These are phyloP conservation scores for Zygoascus hellenicus DNA, from an alignment of 1,139 yeast genomes.

Conservation along the genomic window DNA sequence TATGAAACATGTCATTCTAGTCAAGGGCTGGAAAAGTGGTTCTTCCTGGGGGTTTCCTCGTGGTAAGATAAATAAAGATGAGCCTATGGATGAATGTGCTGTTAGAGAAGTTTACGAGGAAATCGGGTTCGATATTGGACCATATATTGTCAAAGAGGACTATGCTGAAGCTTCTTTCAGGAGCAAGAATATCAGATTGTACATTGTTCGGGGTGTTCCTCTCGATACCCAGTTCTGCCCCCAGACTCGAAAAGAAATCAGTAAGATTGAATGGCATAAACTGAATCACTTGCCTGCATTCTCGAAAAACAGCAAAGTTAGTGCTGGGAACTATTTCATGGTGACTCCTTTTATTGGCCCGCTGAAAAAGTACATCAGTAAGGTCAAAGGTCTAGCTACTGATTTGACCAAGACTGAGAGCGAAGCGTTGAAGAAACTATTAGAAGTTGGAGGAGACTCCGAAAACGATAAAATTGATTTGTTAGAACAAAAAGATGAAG, in stretches of 20 bases:
- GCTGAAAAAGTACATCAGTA: constrained; percentile 29
- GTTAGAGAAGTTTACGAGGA: constrained; percentile 93
- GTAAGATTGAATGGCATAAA: constrained; percentile 56
- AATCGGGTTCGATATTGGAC: constrained; percentile 82
- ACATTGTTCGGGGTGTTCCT: constrained; percentile 71
- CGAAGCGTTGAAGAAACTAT: constrained; percentile 31
- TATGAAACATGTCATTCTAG: constrained; percentile 67
- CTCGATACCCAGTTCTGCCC: constrained; percentile 72
- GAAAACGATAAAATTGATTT: constrained; percentile 1
- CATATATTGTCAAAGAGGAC: constrained; percentile 60
- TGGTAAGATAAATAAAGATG: constrained; percentile 94
- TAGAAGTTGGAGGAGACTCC: constrained; percentile 25
- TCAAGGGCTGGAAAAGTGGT: constrained; percentile 78
- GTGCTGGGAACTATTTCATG: constrained; percentile 28
- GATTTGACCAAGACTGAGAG: constrained; percentile 30
- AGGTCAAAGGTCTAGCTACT: constrained; percentile 30
- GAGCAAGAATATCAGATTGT: constrained; percentile 85
- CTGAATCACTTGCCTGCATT: constrained; percentile 43
- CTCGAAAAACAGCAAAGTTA: constrained; percentile 19
- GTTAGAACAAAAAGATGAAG: constrained; percentile 14
- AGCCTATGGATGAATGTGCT: constrained; percentile 86
- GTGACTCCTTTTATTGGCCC: constrained; percentile 37
- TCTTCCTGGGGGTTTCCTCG: constrained; percentile 92
- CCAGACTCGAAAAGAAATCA: constrained; percentile 77
- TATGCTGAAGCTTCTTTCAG: constrained; percentile 74